Conservation (phyloP, 495 filamentous ascomycete species). For the Penicillium fimorum region DNA sequence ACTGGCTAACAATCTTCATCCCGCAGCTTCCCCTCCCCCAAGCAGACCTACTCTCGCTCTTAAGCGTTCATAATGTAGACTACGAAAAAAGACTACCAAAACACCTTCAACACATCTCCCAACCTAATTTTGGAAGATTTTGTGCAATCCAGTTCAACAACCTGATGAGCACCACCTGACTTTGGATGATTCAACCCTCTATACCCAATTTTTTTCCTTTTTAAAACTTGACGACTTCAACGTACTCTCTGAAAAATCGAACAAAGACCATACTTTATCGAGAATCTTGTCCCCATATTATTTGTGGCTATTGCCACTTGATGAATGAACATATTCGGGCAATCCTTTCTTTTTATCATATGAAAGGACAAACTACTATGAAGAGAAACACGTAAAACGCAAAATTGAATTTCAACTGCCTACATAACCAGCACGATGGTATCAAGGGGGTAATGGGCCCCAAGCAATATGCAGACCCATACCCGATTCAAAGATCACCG, state of each 20-base stretch:
- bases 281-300: neutral
- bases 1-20: conserved; percentile 9
- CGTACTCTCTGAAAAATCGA: conserved; percentile 38
- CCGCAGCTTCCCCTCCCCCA: conserved; percentile 77
- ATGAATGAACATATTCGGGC: neutral
- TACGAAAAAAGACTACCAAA: conserved; percentile 20
- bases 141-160: conserved; percentile 17
- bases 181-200: conserved; percentile 52
- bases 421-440: neutral
- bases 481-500: neutral
- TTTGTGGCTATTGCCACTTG: neutral
- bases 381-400: neutral
- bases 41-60: conserved; percentile 65
- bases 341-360: neutral
- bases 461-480: neutral
- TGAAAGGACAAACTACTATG: neutral
- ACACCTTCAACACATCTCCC: conserved; percentile 22
- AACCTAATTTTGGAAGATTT: conserved; percentile 19
- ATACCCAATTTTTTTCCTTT: conserved; percentile 37
- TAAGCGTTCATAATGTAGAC: conserved; percentile 23
- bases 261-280: neutral
- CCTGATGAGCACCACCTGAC: conserved; percentile 21
- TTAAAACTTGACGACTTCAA: conserved; percentile 22
- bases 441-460: neutral
- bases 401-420: conserved; percentile 1